Evolutionary conservation across 2,329 filamentous ascomycete genomes (phyloP), one percentile per base, ranked within the genome.

Genomic region (Zarea fungicola): DNA sequence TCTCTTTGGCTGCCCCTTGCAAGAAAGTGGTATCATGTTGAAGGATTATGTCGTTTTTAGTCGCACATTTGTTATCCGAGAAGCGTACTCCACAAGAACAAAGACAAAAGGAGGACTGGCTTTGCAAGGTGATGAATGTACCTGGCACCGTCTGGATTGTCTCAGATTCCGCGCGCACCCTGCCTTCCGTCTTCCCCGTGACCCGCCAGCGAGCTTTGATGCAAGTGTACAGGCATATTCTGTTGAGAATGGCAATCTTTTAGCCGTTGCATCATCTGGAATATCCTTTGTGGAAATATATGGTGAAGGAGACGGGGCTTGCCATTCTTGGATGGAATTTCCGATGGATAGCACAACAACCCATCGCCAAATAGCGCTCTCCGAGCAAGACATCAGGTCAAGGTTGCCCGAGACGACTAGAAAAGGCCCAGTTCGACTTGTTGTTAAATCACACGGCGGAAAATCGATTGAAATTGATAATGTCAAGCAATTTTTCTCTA

Each of bases 11-110:
- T 95, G 89, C 56, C 89, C 89, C 9, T 88, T 95, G 62, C 89
- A 95, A 62, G 89, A 93, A 61, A 86, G 74, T 23, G 92, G 93
- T n/a, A 77, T 97, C 53, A 97, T 97, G 92, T 73, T 90, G 43
- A 79, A 88, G 49, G 92, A 96, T 64, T 96, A 95, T 63, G 81
- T 91, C 26, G 84, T 76, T 2, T 71, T 97, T 11, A 95, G 93
- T 65, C 82, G 92, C 22, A 86, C 86, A 1, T 97, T 96, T 63
- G 76, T 87, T 39, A 79, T 80, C 26, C 81, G 85, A 34, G 92
- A 96, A 65, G 83, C 89, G 1, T 96, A 86, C 62, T 93, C 87
- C 3, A 96, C 89, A 3, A 80, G 91, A 39, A 96, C 89, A 2
- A 89, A 89, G 62, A 84, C 85, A 36, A 89, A 87, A 58, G 91